Percentiles rank a stretch among this genome's conserved stretches.
Conservation (phyloP, 257 asterid genomes). For the Osmanthus fragrans region DNA sequence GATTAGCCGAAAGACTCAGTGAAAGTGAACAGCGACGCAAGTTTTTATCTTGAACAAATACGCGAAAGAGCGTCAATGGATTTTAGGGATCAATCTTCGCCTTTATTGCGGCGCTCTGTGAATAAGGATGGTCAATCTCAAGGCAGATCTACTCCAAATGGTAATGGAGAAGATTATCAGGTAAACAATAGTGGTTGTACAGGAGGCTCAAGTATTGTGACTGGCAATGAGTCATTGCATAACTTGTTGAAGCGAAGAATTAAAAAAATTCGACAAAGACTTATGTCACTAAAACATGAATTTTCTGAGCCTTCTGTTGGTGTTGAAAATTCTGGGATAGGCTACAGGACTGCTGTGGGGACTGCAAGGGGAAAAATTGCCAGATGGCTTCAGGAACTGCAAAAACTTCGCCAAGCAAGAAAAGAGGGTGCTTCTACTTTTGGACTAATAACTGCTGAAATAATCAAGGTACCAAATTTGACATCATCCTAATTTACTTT, state of each 20-base stretch:
- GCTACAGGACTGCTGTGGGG: conserved; percentile 78
- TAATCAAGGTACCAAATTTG: conserved; percentile 64
- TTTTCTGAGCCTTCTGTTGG: conserved; percentile 78
- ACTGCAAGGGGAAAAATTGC: conserved; percentile 87
- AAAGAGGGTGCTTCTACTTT: conserved; percentile 90
- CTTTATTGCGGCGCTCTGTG: conserved; percentile 74
- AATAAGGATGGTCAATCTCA: conserved; percentile 74
- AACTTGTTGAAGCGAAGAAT: conserved; percentile 79
- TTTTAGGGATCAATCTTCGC: conserved; percentile 98
- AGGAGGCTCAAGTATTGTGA: conserved; percentile 43
- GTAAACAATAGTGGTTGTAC: conserved; percentile 46
- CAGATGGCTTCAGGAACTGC: conserved; percentile 96
- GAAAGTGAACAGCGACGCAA: conserved; percentile 97
- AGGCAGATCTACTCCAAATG: conserved; percentile 51
- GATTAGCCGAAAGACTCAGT: conserved; percentile 85
- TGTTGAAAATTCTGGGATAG: conserved; percentile 77
- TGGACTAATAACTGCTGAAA: conserved; percentile 89
- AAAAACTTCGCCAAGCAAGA: conserved; percentile 94
- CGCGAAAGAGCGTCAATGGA: conserved; percentile 98
- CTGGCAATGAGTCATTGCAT: conserved; percentile 53
- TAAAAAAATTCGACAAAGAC: conserved; percentile 83
- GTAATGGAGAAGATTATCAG: conserved; percentile 58
- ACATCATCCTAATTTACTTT: conserved; percentile 4
- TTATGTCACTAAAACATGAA: conserved; percentile 94
- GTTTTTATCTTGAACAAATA: conserved; percentile 90